These are phyloP conservation scores for Cucumis cinereus DNA, from an alignment of 306 rosid genomes.

Conservation along the genomic window DNA sequence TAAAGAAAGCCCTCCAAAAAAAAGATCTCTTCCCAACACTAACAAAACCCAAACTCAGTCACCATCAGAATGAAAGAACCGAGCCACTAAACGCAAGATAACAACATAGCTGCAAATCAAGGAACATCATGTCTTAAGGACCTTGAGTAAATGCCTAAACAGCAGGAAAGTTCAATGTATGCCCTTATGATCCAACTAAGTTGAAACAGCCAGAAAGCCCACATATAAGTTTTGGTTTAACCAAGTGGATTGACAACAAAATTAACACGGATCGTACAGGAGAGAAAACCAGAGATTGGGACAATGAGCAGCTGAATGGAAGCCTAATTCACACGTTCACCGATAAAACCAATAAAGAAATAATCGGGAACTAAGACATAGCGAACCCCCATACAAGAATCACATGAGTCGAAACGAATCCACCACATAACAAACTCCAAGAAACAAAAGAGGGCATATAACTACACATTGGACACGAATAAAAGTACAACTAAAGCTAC, in stretches of 20 bases:
- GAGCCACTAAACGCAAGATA: background rate
- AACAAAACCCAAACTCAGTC: background rate
- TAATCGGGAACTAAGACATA: background rate
- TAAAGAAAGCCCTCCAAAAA: background rate
- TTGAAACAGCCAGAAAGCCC: background rate
- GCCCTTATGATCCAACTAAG: background rate
- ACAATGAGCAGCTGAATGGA: background rate
- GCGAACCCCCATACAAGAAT: background rate
- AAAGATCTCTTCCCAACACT: background rate
- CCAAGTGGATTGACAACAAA: background rate
- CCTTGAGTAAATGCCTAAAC: background rate
- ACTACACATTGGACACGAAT: too few species aligned
- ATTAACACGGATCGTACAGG: background rate
- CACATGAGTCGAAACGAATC: background rate
- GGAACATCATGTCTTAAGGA: background rate
- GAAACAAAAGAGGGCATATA: background rate
- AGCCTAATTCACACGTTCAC: background rate
- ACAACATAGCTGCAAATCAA: background rate
- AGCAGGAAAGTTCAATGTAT: background rate
- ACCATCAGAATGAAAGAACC: background rate
- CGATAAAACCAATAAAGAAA: background rate
- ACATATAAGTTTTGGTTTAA: background rate
- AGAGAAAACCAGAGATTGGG: background rate
- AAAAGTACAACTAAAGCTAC: background rate
- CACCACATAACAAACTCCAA: background rate